These are phyloP conservation scores for Yarrowia yakushimensis DNA, from an alignment of 805 yeast species.

Conservation along the genomic window DNA sequence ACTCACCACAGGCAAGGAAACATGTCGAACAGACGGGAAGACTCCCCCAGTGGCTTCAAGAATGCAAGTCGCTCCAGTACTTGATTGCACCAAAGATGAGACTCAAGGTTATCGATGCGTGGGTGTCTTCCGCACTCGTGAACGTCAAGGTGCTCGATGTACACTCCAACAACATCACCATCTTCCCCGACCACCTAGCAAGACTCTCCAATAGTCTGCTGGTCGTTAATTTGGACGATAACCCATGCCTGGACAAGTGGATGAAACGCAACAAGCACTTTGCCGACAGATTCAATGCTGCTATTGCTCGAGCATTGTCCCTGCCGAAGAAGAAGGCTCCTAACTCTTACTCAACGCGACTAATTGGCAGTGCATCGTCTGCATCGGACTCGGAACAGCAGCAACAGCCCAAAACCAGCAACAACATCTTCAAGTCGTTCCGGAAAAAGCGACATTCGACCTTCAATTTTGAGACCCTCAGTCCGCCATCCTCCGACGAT, in stretches of 20 bases:
- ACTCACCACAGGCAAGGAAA: background rate
- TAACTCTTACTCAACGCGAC: background rate
- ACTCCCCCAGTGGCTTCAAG: background rate
- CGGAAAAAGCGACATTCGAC: slow-evolving; percentile 4
- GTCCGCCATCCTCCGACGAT: slow-evolving; percentile 3
- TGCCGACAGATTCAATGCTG: background rate
- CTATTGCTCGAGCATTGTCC: background rate
- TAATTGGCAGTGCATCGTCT: background rate
- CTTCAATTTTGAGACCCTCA: background rate
- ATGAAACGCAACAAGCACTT: background rate
- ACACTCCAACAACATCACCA: background rate
- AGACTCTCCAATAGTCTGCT: background rate
- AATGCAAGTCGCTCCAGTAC: background rate
- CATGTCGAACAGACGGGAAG: background rate
- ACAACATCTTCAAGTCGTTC: slow-evolving; percentile 7
- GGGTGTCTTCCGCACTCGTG: background rate
- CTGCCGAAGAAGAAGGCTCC: background rate
- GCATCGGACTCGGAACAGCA: background rate
- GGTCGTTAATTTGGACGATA: background rate
- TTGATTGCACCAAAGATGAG: background rate
- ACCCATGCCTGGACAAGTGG: background rate
- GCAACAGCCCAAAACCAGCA: background rate
- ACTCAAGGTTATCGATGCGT: background rate
- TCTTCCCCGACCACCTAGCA: background rate
- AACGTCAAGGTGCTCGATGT: slow-evolving; percentile 11